Evolutionary conservation across 169 alveolate genomes (phyloP).

Genomic region (Cryptosporidium ryanae): DNA sequence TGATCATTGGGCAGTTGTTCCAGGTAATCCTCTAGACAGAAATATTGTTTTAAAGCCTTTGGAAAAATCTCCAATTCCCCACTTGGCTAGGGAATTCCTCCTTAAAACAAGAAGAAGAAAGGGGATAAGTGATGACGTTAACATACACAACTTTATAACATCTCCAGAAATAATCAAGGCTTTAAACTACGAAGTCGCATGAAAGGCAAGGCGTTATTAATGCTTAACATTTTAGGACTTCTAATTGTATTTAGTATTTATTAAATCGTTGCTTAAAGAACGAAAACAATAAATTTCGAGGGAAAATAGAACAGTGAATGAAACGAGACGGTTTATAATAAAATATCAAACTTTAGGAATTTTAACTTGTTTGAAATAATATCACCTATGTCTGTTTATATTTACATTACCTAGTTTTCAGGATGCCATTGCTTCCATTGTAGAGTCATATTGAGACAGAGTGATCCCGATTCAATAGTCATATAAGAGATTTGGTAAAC

Average conservation of each 20-base stretch:
- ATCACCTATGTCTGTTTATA: no score
- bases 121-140: slow-evolving; percentile 91
- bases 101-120: slow-evolving; percentile 98
- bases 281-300: no score
- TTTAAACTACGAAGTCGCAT: slow-evolving; percentile 13
- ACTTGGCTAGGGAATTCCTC: slow-evolving; percentile 97
- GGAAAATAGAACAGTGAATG: no score
- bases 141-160: slow-evolving; percentile 47
- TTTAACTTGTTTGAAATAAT: no score
- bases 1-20: slow-evolving; percentile 96
- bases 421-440: no score
- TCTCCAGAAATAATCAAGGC: slow-evolving; percentile 58
- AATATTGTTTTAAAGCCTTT: slow-evolving; percentile 91
- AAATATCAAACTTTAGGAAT: no score
- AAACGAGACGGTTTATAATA: no score
- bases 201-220: background rate
- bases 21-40: slow-evolving; percentile 99
- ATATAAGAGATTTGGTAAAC: no score
- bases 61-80: slow-evolving; percentile 98
- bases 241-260: background rate
- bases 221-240: background rate
- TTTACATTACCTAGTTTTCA: no score
- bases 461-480: no score
- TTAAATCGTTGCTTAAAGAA: background rate
- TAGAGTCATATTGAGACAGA: no score